A percentile compares a stretch with the other conserved stretches of the same genome.
Evolutionary conservation across 495 filamentous ascomycete species (phyloP).

Genomic region (Schizothecium vesticola): DNA sequence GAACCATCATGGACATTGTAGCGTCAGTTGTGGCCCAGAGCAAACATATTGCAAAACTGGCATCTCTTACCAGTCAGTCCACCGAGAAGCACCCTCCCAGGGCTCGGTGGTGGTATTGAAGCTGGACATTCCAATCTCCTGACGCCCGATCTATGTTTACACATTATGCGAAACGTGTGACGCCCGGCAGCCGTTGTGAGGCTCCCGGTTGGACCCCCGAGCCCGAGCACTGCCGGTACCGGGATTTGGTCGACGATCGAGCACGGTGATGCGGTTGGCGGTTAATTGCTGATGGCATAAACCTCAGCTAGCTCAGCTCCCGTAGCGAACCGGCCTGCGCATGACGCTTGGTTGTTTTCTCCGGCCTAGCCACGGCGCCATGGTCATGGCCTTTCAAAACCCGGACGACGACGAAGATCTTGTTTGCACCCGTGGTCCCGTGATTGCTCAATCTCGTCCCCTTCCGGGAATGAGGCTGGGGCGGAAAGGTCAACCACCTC

Average conservation of each 20-base stretch:
- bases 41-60: slow-evolving; percentile 43
- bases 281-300: slow-evolving; percentile 15
- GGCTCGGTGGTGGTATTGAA: slow-evolving; percentile 40
- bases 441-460: slow-evolving; percentile 15
- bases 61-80: slow-evolving; percentile 35
- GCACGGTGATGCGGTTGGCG: slow-evolving; percentile 9
- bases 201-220: slow-evolving; percentile 1
- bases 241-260: slow-evolving; percentile 9
- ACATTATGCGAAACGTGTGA: slow-evolving; percentile 6
- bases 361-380: slow-evolving; percentile 1
- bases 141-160: neutral
- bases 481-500: neutral
- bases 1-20: slow-evolving; percentile 34
- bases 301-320: neutral
- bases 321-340: neutral
- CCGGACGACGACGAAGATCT: slow-evolving; percentile 12
- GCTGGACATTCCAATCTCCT: slow-evolving; percentile 37
- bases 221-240: slow-evolving; percentile 11
- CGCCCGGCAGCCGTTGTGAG: slow-evolving; percentile 1
- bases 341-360: slow-evolving; percentile 17
- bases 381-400: neutral
- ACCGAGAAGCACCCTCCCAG: slow-evolving; percentile 32
- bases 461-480: slow-evolving; percentile 24
- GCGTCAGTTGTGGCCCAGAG: slow-evolving; percentile 48
- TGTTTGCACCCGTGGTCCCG: slow-evolving; percentile 18